Conservation (phyloP, 192 early-diverging fungal species). For the Podochytrium sp. region DNA sequence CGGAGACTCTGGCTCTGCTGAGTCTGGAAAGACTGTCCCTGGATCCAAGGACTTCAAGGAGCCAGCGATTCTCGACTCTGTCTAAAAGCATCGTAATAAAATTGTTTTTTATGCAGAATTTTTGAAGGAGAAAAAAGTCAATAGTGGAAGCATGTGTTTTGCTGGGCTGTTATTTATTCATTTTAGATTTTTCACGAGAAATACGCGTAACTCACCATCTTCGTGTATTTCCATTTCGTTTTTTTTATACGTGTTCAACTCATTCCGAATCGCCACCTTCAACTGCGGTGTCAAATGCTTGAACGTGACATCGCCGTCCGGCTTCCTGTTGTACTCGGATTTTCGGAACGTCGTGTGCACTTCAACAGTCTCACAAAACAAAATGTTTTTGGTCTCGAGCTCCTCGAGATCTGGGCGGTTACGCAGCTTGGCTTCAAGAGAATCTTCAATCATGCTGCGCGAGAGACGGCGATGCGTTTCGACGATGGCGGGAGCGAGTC, state of each 20-base stretch:
- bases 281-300: conserved; percentile 81
- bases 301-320: conserved; percentile 80
- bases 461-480: conserved; percentile 49
- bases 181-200: not conserved
- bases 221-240: conserved; percentile 89
- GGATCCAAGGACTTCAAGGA: conserved; percentile 84
- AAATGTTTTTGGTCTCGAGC: conserved; percentile 36
- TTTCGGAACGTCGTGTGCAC: conserved; percentile 65
- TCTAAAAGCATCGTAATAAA: conserved; percentile 33
- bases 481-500: conserved; percentile 45
- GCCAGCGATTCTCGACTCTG: conserved; percentile 41
- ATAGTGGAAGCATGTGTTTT: conserved; percentile 52
- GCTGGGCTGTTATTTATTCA: conserved; percentile 26
- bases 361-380: conserved; percentile 62
- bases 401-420: conserved; percentile 54
- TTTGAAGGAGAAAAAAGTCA: not conserved
- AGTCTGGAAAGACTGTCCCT: conserved; percentile 81
- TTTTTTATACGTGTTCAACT: conserved; percentile 94
- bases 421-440: conserved; percentile 50
- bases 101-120: not conserved
- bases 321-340: conserved; percentile 86
- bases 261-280: conserved; percentile 87
- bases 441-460: conserved; percentile 47
- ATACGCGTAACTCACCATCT: conserved; percentile 40
- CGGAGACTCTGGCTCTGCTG: conserved; percentile 82